Evolutionary conservation across 139 green algal species (phyloP).

Genomic region (Micractinium conductrix): DNA sequence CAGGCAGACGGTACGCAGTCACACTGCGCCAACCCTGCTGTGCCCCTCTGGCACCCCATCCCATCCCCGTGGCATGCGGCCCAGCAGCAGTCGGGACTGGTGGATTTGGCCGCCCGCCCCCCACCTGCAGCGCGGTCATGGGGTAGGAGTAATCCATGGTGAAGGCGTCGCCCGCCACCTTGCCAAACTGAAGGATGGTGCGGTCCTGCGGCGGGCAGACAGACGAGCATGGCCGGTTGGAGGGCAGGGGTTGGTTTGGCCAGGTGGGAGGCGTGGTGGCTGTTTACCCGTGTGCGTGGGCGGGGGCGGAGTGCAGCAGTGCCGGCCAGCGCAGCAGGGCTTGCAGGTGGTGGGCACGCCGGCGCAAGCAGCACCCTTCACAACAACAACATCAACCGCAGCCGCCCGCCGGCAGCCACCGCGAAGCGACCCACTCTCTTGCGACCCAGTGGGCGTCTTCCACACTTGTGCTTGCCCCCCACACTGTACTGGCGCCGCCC

Average conservation of each 20-base stretch:
- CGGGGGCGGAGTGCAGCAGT: not conserved
- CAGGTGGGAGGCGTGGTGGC: too few relatives aligned
- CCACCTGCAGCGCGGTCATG: slow-evolving; percentile 67
- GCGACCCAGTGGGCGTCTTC: too few relatives aligned
- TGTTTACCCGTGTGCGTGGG: too few relatives aligned
- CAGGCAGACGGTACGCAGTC: not conserved
- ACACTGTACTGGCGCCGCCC: not conserved
- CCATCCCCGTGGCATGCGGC: too few relatives aligned
- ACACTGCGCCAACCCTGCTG: too few relatives aligned
- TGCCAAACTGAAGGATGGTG: slow-evolving; percentile 93
- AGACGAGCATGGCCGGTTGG: not conserved
- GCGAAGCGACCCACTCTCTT: too few relatives aligned
- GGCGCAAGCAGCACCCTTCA: too few relatives aligned
- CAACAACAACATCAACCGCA: too few relatives aligned
- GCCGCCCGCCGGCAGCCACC: too few relatives aligned
- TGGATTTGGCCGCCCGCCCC: not conserved
- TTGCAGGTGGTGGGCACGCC: not conserved
- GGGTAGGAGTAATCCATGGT: slow-evolving; percentile 95
- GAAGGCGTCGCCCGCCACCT: slow-evolving; percentile 88
- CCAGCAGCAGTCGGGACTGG: too few relatives aligned
- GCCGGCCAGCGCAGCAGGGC: not conserved
- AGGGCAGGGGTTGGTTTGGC: not conserved
- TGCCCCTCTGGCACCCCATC: too few relatives aligned
- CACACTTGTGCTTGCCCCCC: too few relatives aligned
- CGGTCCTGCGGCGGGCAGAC: slow-evolving; percentile 52